Base-by-base conservation (phyloP, 1,139 yeast species). In the Blastobotrys aristatus region DNA sequence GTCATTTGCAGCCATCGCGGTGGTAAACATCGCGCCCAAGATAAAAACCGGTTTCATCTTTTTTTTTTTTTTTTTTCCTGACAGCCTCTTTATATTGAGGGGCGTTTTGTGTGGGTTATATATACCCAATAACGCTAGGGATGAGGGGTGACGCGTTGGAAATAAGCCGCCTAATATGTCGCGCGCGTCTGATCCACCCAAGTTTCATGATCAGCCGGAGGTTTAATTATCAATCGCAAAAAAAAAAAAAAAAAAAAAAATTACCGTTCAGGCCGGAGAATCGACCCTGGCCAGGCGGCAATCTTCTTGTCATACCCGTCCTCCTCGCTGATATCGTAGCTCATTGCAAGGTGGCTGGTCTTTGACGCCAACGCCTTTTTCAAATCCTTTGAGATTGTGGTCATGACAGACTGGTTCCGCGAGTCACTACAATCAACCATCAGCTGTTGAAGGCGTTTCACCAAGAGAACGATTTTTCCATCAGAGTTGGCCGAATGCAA, bases 401-500 rank as follows among this genome's bases (percentile, higher is more conserved):
- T 13, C 8, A 33, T 21, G 6, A 33, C 21, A 3, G 37, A 33
- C 21, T 33, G 37, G 21, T 11, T 33, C 5, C n/a, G 3, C 16
- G 18, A 11, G 24, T 33, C 13, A 16, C 21, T 21, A 16, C 37
- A 33, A 11, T 33, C 22, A 16, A 33, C 21, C 21, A 33, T 10
- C 21, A 17, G 21, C 24, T 16, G 24, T 11, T 21, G 21, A 4
- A 33, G 24, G 11, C 21, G 37, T 65, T 57, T 64, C 27, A 76
- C 74, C 1, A 68, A 51, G 2, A 48, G 35, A 6, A 55, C 35
- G 4, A 54, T 48, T 13, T 43, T 43, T 2, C 26, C 38, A 3
- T 18, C 32, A 2, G 26, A 6, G 7, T 6, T 4, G 17, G 14
- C 2, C 5, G 58, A 53, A 29, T 57, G 51, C 27, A 81, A 65